A percentile compares a stretch with the other conserved stretches of the same genome.
These are phyloP conservation scores for Rasamsonia emersonii DNA, from an alignment of 2,329 filamentous ascomycete genomes.

Conservation along the genomic window DNA sequence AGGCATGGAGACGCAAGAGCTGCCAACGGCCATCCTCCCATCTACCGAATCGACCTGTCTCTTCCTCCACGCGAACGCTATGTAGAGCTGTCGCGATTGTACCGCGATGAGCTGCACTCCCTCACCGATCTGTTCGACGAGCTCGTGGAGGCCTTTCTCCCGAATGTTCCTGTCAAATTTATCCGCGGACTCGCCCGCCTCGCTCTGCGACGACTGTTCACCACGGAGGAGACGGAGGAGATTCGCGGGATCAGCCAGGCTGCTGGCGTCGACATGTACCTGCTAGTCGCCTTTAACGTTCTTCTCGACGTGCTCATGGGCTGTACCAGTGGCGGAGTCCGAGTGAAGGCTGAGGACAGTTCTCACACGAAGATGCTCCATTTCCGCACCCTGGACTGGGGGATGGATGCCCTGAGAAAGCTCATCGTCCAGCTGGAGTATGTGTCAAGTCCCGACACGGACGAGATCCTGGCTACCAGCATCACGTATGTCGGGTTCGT, in stretches of 20 bases:
- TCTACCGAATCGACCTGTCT: conserved; percentile 47
- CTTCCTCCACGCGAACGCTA: conserved; percentile 47
- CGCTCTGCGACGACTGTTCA: conserved; percentile 43
- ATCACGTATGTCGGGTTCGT: conserved; percentile 45
- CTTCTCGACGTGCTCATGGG: conserved; percentile 56
- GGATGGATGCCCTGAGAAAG: conserved; percentile 43
- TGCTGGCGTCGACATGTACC: conserved; percentile 47
- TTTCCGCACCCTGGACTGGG: conserved; percentile 45
- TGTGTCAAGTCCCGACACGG: conserved; percentile 24
- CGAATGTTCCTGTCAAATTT: conserved; percentile 16
- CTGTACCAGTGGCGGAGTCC: conserved; percentile 51
- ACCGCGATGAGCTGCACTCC: conserved; percentile 34
- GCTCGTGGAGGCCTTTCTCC: conserved; percentile 30
- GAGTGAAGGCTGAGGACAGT: conserved; percentile 10
- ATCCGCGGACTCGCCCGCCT: conserved; percentile 35
- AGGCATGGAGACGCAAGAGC: no score
- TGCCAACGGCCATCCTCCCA: conserved; percentile 24
- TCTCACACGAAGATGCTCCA: conserved; percentile 22
- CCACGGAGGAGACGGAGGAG: conserved; percentile 51
- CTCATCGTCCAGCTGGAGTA: conserved; percentile 47
- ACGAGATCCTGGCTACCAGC: conserved; percentile 35
- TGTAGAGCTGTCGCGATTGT: conserved; percentile 38
- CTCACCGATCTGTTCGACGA: conserved; percentile 46
- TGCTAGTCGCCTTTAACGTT: conserved; percentile 55
- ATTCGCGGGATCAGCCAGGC: conserved; percentile 48